Conservation (phyloP, 2,329 filamentous ascomycete genomes). For the Beauveria varroae region DNA sequence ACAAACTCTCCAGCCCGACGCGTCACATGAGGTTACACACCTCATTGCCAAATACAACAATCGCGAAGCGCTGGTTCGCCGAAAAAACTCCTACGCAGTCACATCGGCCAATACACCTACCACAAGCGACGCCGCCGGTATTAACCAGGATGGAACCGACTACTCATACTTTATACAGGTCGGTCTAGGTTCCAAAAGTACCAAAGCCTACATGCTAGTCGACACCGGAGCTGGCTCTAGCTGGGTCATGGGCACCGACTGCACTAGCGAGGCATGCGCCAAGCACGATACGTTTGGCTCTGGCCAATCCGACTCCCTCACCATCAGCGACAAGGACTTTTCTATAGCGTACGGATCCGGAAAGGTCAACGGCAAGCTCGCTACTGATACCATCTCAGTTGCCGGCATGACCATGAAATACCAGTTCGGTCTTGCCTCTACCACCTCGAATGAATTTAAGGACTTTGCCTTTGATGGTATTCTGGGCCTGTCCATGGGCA, state of each 20-base stretch:
- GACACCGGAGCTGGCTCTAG: slow-evolving; percentile 65
- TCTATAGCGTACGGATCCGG: slow-evolving; percentile 71
- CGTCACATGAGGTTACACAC: slow-evolving; percentile 28
- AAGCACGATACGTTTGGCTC: slow-evolving; percentile 64
- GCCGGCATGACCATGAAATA: slow-evolving; percentile 57
- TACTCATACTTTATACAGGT: slow-evolving; percentile 58
- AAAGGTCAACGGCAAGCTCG: slow-evolving; percentile 58
- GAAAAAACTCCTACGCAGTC: slow-evolving; percentile 41
- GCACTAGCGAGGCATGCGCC: slow-evolving; percentile 57
- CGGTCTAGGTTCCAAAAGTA: slow-evolving; percentile 45
- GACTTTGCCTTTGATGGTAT: slow-evolving; percentile 85
- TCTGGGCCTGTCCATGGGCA: slow-evolving; percentile 63
- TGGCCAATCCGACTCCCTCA: slow-evolving; percentile 56
- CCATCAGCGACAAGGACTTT: slow-evolving; percentile 47
- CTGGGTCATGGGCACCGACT: slow-evolving; percentile 74
- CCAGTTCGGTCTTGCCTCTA: slow-evolving; percentile 64
- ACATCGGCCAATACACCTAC: slow-evolving; percentile 38
- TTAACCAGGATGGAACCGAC: slow-evolving; percentile 58
- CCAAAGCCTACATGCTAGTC: slow-evolving; percentile 52
- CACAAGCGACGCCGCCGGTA: slow-evolving; percentile 41
- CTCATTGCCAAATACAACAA: slow-evolving; percentile 33
- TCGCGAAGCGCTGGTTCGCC: background rate
- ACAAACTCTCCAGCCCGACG: slow-evolving; percentile 21
- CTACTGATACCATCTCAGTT: slow-evolving; percentile 58
- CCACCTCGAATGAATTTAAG: slow-evolving; percentile 65